Evolutionary conservation across 2,329 filamentous ascomycete genomes (phyloP), one percentile per base, ranked within the genome.

Genomic region (Periglandula ipomoeae): DNA sequence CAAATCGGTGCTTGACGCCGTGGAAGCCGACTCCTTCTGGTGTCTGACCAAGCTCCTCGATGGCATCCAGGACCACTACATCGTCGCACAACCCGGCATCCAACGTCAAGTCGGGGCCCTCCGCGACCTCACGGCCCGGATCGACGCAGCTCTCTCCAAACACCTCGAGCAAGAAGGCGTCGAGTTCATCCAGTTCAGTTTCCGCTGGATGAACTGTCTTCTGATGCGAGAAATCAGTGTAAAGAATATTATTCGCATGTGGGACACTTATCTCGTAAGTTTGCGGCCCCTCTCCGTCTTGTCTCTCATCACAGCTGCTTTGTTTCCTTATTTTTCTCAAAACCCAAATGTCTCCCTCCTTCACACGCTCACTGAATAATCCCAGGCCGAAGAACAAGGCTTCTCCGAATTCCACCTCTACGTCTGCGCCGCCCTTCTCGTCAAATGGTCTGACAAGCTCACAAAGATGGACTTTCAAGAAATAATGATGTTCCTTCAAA

Each of bases 151-250:
- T 3, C 71, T 98, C 43, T 88, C 90, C 3, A 93, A 87, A 58
- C 93, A 98, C 63, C 74, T 98, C 37, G 89, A 96, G 63, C 79
- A 79, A 22, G 89, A 97, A 66, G 85, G 89, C 27, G 89, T 98
- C 24, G 93, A 98, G 64, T 98, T 98, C 62, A 98, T 98, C 60
- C 93, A 98, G 63, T 98, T 98, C 69, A 96, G 89, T 67, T 98
- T 98, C 65, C 79, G 93, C 49, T 98, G 93, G 93, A 98, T 98
- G 93, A 98, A 98, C 61, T 98, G 93, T 66, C 79, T 98, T 46
- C 74, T 98, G 55, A 98, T 98, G 93, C 81, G 93, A 54, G 93
- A 98, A 70, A 87, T 98, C 55, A 95, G 87, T 63, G 91, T 98
- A 50, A 87, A 84, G 65, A 97, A 96, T 64, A 96, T 89, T 0